phyloP scores from a whole-genome alignment of 352 stramenopile species.

The Pythium pyrilobum region DNA sequence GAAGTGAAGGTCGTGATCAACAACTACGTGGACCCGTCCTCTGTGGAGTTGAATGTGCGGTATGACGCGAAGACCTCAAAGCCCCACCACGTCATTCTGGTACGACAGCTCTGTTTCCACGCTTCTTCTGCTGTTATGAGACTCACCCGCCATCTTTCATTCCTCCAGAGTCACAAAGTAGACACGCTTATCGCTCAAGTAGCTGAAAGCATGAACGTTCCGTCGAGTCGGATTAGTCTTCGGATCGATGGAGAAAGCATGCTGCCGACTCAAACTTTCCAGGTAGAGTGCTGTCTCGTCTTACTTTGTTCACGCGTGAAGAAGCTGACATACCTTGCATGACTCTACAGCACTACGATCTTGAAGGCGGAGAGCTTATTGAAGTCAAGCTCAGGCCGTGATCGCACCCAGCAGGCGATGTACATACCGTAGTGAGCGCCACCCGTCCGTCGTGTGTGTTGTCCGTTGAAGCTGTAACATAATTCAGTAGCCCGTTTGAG shows the following conservation, averaged over 20 bases:
- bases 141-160: neutral
- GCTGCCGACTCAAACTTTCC: constrained; percentile 29
- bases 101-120: constrained; percentile 9
- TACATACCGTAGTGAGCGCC: no score
- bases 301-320: neutral
- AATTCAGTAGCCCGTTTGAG: no score
- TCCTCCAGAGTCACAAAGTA: constrained; percentile 35
- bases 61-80: constrained; percentile 32
- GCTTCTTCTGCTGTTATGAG: neutral
- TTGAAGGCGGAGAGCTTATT: constrained; percentile 64
- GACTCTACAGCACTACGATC: constrained; percentile 45
- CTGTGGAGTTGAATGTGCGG: constrained; percentile 40
- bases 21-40: constrained; percentile 25
- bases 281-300: constrained; percentile 19
- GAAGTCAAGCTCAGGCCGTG: constrained; percentile 54
- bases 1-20: constrained; percentile 55
- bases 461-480: no score
- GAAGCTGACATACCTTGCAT: neutral
- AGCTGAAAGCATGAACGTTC: constrained; percentile 21
- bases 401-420: no score
- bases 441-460: no score
- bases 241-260: constrained; percentile 53
- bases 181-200: constrained; percentile 30
- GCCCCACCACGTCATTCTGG: constrained; percentile 33
- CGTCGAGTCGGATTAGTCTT: constrained; percentile 28